These are phyloP conservation scores for Carex scoparia DNA, from an alignment of 176 grass and related monocot genomes.

Conservation along the genomic window DNA sequence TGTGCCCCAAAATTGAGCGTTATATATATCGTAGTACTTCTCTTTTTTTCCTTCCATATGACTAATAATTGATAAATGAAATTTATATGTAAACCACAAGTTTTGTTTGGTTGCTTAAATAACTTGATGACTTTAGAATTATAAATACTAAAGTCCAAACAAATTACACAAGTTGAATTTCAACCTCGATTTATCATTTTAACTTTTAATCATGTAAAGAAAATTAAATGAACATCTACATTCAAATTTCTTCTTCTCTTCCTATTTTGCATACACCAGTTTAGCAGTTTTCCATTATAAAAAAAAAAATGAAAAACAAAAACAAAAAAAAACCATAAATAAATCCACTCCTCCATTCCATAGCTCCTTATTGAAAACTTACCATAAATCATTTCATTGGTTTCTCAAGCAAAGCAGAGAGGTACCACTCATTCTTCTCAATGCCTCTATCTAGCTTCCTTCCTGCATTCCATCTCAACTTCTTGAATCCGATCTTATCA, in stretches of 20 bases:
- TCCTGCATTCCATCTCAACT: constrained; percentile 52
- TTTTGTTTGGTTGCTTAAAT: no score
- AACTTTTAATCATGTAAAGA: not conserved
- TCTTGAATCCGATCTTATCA: constrained; percentile 51
- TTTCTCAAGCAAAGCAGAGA: constrained; percentile 77
- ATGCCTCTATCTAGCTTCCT: constrained; percentile 62
- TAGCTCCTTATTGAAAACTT: not conserved
- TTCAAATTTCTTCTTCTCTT: constrained; percentile 5
- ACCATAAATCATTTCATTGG: constrained; percentile 44
- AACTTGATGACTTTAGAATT: no score
- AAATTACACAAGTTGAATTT: not conserved
- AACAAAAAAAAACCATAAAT: not conserved
- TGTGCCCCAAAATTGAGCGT: no score
- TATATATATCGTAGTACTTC: no score
- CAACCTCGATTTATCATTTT: not conserved
- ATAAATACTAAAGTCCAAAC: not conserved
- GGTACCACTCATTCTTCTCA: constrained; percentile 85
- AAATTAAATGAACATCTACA: constrained; percentile 15
- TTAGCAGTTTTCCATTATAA: not conserved
- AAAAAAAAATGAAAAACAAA: not conserved
- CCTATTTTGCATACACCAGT: not conserved
- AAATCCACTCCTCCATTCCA: not conserved
- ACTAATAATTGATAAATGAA: no score
- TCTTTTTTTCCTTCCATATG: no score
- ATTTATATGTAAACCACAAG: no score